Evolutionary conservation across 805 yeast genomes (phyloP), one percentile per base, ranked within the genome.

Genomic region (Komagataella kurtzmanii): DNA sequence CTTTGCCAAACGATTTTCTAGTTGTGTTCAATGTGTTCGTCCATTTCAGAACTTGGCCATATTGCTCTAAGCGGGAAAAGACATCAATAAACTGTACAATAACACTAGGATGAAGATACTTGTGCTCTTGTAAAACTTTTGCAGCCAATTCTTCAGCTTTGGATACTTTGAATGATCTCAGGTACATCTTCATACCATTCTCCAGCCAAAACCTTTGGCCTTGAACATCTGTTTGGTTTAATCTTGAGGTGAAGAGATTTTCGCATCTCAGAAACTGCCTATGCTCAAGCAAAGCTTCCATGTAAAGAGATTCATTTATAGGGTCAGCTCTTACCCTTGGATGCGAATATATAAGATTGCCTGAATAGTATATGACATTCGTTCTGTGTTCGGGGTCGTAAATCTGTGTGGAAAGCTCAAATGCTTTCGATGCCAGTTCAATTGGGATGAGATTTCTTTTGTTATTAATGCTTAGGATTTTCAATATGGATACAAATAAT

Each of bases 121-220:
- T 63, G 40, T 60, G 70, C 47, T 56, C 57, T 0, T 56, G 51
- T 45, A 61, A 56, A 1, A 71, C 65, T 6, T 60, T 56, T 0
- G 52, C 36, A 3, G 72, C 64, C 2, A 70, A 47, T 2, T 55
- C 56, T 46, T 71, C 71, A 21, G 78, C 77, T n/a, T 58, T 57
- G 3, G 54, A 61, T 4, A 71, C 51, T 36, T 66, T 59, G 14
- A 62, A 63, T n/a, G 59, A 57, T 6, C 65, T 61, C 40, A 77
- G 54, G 48, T 69, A 64, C 5, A 74, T 64, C 53, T 65, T 66
- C 52, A 71, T 62, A n/a, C 80, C 77, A 21, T 72, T 52, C 50
- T 77, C 82, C 53, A 65, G 63, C 83, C 83, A 78, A 69, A 79
- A 78, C 51, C 79, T 60, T 53, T 75, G 70, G 30, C 55, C 59